Base-by-base conservation (phyloP, 306 rosid genomes). In the Quercus gilva region DNA sequence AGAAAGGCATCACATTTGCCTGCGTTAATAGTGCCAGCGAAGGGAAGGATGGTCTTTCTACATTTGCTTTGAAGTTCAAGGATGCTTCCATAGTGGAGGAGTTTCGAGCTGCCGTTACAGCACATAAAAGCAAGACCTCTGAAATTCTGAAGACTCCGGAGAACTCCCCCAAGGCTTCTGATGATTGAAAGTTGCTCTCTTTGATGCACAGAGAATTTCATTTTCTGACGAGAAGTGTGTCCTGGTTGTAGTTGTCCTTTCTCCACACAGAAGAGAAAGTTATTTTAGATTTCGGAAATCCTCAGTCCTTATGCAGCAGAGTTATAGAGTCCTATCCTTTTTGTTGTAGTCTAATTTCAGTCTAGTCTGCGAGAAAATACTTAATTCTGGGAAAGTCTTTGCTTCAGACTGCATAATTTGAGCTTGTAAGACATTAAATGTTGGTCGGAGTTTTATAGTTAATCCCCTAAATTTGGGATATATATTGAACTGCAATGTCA, bases 1-100 rank as follows among this genome's bases (percentile, higher is more conserved):
- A 93, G 86, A 92, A 86, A 77, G 99, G 99, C 55, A 86, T 95
- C 23, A 91, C 98, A 19, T 95, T 95, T 88, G 97, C 98, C 55
- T 95, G 99, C 90, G 58, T 94, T 82, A 94, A 94, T 80, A 94
- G 98, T 78, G 83, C 92, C 1, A 89, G 84, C 55, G 99, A 95
- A 75, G 93, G 86, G 56, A 85, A 89, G 43, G 87, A 76, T 23
- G 88, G 94, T 52, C 92, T 95, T 74, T 89, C 99, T 18, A 95
- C 98, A 49, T 85, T 89, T 81, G 99, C 98, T 61, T 85, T 95
- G 89, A 95, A 91, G 83, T 95, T 95, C 94, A 93, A 88, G 79
- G 99, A 95, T 56, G 89, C 69, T 11, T 83, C 97, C 68, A 76
- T 88, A 6, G 89, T 91, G 5, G 98, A 91, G 67, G 94, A 90